phyloP scores from a whole-genome alignment of 805 yeast genomes.

The Candida orba region DNA sequence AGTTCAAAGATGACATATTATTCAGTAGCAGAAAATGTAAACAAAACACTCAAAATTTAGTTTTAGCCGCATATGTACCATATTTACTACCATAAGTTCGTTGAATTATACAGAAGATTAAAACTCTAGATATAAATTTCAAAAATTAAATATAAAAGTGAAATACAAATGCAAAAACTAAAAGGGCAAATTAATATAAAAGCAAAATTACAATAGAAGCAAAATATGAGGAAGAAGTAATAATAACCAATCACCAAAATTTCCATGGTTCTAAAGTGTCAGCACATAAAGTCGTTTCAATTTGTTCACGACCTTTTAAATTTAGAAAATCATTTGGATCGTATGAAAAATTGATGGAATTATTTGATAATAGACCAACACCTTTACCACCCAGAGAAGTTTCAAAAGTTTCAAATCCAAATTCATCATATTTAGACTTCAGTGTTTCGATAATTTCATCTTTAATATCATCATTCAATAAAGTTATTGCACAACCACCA shows the following conservation, averaged over 20 bases:
- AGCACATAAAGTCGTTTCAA: slow-evolving; percentile 42
- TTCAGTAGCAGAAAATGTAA: no score
- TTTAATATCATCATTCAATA: slow-evolving; percentile 40
- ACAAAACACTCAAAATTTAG: no score
- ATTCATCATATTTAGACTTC: slow-evolving; percentile 28
- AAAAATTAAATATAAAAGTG: no score
- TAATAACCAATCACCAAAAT: slow-evolving; percentile 41
- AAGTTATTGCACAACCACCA: slow-evolving; percentile 95
- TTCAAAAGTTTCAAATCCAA: slow-evolving; percentile 68
- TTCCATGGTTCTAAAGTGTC: slow-evolving; percentile 42
- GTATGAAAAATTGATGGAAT: slow-evolving; percentile 11
- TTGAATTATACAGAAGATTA: no score
- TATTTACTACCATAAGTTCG: no score
- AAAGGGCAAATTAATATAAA: no score
- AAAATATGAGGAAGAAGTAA: background rate
- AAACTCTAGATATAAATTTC: no score
- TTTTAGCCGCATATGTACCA: no score
- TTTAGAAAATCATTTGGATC: slow-evolving; percentile 30
- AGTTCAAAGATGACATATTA: no score
- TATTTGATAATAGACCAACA: slow-evolving; percentile 44
- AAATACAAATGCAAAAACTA: no score
- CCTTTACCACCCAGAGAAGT: slow-evolving; percentile 89
- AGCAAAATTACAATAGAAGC: background rate
- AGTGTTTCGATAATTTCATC: slow-evolving; percentile 30
- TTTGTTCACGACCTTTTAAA: slow-evolving; percentile 36